Conservation (phyloP, 2,329 filamentous ascomycete genomes). For the Teratosphaeria zuluensis region DNA sequence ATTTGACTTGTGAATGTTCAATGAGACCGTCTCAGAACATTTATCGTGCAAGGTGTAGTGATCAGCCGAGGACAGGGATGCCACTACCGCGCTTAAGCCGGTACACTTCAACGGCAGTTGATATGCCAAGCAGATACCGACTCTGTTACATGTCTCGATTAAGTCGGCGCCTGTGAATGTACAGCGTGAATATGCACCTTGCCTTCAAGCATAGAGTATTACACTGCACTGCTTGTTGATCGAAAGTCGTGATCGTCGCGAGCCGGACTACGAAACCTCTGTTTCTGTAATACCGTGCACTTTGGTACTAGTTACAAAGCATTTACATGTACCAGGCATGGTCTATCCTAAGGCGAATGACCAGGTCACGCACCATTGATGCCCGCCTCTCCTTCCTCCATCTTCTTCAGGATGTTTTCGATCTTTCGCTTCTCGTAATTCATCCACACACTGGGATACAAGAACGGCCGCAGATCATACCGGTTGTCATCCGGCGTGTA, state of each 20-base stretch:
- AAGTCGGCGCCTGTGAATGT: neutral
- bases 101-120: neutral
- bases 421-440: conserved; percentile 41
- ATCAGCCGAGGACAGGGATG: neutral
- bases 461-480: conserved; percentile 48
- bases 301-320: too few species aligned
- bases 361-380: neutral
- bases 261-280: too few species aligned
- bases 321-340: neutral
- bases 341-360: neutral
- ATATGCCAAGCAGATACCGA: neutral
- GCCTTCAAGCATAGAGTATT: too few species aligned
- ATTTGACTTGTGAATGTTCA: too few species aligned
- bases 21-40: too few species aligned
- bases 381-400: conserved; percentile 28
- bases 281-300: too few species aligned
- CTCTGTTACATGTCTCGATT: neutral
- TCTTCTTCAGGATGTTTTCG: conserved; percentile 35
- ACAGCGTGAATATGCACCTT: too few species aligned
- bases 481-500: conserved; percentile 45
- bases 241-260: too few species aligned
- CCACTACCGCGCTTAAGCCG: neutral
- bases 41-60: too few species aligned
- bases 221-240: too few species aligned
- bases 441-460: conserved; percentile 38